Base-by-base conservation (phyloP, 306 rosid genomes). In the Acmispon strigosus region DNA sequence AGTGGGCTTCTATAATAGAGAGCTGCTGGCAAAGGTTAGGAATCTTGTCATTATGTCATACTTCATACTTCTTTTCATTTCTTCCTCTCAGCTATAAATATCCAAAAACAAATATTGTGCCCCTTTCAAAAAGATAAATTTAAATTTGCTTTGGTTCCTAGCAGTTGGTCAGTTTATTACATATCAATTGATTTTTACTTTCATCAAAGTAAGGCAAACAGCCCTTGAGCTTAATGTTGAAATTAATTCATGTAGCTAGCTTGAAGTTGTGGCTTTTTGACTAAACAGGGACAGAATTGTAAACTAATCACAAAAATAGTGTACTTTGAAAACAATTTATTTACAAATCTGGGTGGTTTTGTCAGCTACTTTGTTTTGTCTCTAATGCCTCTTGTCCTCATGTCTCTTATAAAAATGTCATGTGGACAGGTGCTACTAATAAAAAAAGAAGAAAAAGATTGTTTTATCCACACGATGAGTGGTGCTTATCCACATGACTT, bases 21-120 rank as follows among this genome's bases (percentile, higher is more conserved):
- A 87, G 90, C 91, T 95, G 99, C 88, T 95, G 97, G 87, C 90
- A 85, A 36, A 91, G 90, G 99, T 95, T 59, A 44, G 41, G 72
- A 47, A 42, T 24, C 72, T 60, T 39, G 41, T 43, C 47, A 48
- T 67, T 63, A 29, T 41, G 11, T 48, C 68, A 42, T 73, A 4
- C 60, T 39, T 29, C 47, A 19, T n/a, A 43, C 44, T 65, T 48
- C 57, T 69, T 10, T 32, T 32, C 37, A 51, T 74, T 47, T 45
- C 52, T 17, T 47, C 43, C 51, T 18, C 34, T 61, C 51, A 47
- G 53, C 67, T 15, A 6, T 62, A 34, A 42, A 58, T 50, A 52
- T 56, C 34, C 34, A 44, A 37, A n/a, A 55, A 47, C 60, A 63
- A 29, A 65, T 48, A 44, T 51, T 74, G 49, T 70, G 7, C 24